Percentiles rank a stretch among this genome's conserved stretches.
phyloP scores from a whole-genome alignment of 768 basidiomycete genomes.

The Butyriboletus loyo region DNA sequence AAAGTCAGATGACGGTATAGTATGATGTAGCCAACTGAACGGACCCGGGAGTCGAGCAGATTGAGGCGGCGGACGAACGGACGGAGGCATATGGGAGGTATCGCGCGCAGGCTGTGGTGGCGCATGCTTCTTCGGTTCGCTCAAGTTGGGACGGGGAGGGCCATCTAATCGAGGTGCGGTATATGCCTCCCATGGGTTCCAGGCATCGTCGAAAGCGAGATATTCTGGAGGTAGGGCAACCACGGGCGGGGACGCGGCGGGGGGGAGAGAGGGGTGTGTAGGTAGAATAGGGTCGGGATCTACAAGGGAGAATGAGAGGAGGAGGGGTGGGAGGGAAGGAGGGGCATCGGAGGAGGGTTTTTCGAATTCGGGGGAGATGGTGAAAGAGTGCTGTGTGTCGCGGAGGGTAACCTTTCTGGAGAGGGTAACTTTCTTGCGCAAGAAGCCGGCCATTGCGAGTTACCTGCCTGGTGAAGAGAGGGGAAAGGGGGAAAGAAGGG shows the following conservation, averaged over 20 bases:
- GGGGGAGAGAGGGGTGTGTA: not conserved
- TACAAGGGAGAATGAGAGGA: conserved; percentile 36
- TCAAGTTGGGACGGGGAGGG: not conserved
- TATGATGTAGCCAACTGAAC: conserved; percentile 2
- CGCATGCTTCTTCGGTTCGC: not conserved
- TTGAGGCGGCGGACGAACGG: not conserved
- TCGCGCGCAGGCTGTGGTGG: not conserved
- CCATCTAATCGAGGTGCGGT: conserved; percentile 3
- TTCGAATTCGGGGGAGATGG: not conserved
- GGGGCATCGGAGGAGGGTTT: conserved; percentile 14
- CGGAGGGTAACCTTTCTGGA: conserved; percentile 1
- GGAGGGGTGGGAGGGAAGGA: conserved; percentile 39
- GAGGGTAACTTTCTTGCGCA: conserved; percentile 47
- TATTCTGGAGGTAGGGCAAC: not conserved
- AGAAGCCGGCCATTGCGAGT: conserved; percentile 49
- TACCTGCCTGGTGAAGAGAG: not conserved
- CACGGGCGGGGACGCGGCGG: conserved; percentile 18
- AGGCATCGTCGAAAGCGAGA: conserved; percentile 4
- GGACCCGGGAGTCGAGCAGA: conserved; percentile 9
- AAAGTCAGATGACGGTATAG: not conserved
- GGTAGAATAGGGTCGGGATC: conserved; percentile 20
- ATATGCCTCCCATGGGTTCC: conserved; percentile 26
- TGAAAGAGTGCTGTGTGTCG: not conserved
- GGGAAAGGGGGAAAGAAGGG: not conserved
- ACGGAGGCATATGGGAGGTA: not conserved